A percentile compares a stretch with the other conserved stretches of the same genome.
Evolutionary conservation across 257 asterid genomes (phyloP).

Genomic region (Rehmannia glutinosa): DNA sequence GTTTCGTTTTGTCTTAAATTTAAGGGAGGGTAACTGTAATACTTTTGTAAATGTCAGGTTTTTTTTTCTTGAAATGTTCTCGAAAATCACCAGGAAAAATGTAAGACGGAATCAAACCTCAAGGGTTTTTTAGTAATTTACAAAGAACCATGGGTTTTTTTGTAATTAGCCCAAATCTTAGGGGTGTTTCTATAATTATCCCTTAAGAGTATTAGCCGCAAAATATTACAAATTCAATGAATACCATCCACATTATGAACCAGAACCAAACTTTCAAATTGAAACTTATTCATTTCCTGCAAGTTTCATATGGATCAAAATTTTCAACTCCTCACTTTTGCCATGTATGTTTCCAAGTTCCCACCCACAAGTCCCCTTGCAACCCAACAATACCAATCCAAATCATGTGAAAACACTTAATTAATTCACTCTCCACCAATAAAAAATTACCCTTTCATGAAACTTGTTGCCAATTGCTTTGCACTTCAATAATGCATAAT

Average conservation of each 20-base stretch:
- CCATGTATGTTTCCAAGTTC: too few relatives aligned
- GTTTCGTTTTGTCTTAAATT: too few relatives aligned
- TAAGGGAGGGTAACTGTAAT: too few relatives aligned
- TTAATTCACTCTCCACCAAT: not conserved
- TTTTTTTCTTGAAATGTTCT: too few relatives aligned
- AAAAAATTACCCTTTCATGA: not conserved
- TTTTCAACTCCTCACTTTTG: slow-evolving; percentile 4
- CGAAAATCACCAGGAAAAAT: too few relatives aligned
- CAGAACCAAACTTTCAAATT: not conserved
- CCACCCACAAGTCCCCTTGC: slow-evolving; percentile 40
- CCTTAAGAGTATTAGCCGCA: too few relatives aligned
- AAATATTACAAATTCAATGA: not conserved
- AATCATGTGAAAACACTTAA: slow-evolving; percentile 40
- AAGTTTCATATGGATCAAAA: not conserved
- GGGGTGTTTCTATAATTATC: not conserved
- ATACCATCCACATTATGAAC: not conserved
- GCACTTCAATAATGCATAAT: too few relatives aligned
- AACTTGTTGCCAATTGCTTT: slow-evolving; percentile 1
- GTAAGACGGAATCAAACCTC: too few relatives aligned
- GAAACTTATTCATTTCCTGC: slow-evolving; percentile 3
- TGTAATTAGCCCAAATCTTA: too few relatives aligned
- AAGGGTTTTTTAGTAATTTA: too few relatives aligned
- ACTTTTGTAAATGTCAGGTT: too few relatives aligned
- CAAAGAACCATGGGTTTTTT: too few relatives aligned
- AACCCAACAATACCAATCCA: slow-evolving; percentile 28